phyloP scores from a whole-genome alignment of 106 monocot genomes.

The Allium sativum region DNA sequence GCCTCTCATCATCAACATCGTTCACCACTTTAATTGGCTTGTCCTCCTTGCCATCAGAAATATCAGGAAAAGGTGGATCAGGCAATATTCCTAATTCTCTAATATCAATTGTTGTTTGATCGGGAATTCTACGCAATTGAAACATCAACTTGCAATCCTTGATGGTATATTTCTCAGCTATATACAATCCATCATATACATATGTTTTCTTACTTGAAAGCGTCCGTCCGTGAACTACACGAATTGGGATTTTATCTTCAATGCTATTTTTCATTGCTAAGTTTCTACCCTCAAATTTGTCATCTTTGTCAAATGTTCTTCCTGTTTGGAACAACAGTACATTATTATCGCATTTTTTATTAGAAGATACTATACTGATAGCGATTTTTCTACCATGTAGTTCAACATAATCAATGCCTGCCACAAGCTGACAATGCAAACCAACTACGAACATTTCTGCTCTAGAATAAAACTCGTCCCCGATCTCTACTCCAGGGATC shows the following conservation, averaged over 20 bases:
- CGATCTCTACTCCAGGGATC: slow-evolving; percentile 53
- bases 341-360: slow-evolving; percentile 19
- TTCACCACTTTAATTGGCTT: slow-evolving; percentile 43
- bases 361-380: slow-evolving; percentile 37
- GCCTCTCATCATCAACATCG: slow-evolving; percentile 25
- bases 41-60: slow-evolving; percentile 49
- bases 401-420: slow-evolving; percentile 28
- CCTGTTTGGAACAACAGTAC: slow-evolving; percentile 37
- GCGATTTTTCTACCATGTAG: slow-evolving; percentile 26
- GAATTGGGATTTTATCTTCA: slow-evolving; percentile 32
- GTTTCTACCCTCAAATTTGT: slow-evolving; percentile 34
- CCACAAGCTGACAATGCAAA: slow-evolving; percentile 30
- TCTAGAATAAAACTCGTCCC: slow-evolving; percentile 52
- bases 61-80: slow-evolving; percentile 14
- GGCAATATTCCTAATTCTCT: too few species aligned
- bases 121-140: slow-evolving; percentile 32
- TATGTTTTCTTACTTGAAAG: slow-evolving; percentile 21
- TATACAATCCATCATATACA: slow-evolving; percentile 54
- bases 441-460: slow-evolving; percentile 43
- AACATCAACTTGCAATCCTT: slow-evolving; percentile 31
- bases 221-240: slow-evolving; percentile 37
- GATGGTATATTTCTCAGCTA: slow-evolving; percentile 37
- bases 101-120: slow-evolving; percentile 29
- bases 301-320: slow-evolving; percentile 2
- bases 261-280: slow-evolving; percentile 46